A percentile compares a stretch with the other conserved stretches of the same genome.
Evolutionary conservation across 257 asterid genomes (phyloP).

Genomic region (Lantana camara): DNA sequence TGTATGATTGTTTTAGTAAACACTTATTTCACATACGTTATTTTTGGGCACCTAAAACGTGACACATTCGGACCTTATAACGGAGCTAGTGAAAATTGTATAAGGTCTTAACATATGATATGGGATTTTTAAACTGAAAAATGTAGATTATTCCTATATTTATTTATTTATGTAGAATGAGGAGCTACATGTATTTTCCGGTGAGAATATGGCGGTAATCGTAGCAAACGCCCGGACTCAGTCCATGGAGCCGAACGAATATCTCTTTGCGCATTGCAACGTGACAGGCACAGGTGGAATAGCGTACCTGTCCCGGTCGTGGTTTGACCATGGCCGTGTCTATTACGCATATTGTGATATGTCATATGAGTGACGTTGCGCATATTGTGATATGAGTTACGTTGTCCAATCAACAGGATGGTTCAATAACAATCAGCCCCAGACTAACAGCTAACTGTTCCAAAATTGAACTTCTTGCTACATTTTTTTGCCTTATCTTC

Average conservation of each 20-base stretch:
- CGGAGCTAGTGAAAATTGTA: too few species aligned
- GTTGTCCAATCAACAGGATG: constrained; percentile 62
- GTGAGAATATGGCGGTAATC: constrained; percentile 50
- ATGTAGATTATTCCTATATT: too few species aligned
- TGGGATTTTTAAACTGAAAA: too few species aligned
- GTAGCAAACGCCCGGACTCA: constrained; percentile 53
- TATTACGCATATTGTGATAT: constrained; percentile 47
- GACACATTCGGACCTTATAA: too few species aligned
- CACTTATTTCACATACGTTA: too few species aligned
- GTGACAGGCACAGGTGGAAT: constrained; percentile 47
- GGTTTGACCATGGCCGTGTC: constrained; percentile 50
- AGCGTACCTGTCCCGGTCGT: constrained; percentile 52
- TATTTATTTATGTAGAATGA: constrained; percentile 30
- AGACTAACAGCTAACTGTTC: constrained; percentile 34
- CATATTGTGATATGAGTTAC: constrained; percentile 42
- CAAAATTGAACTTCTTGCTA: too few species aligned
- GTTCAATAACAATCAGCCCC: constrained; percentile 30
- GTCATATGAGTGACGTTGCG: too few species aligned
- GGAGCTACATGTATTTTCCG: constrained; percentile 60
- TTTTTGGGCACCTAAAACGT: too few species aligned
- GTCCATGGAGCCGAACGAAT: constrained; percentile 35
- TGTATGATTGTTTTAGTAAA: too few species aligned
- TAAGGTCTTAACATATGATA: too few species aligned
- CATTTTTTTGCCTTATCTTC: too few species aligned
- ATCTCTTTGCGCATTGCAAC: constrained; percentile 45